Base-by-base conservation (phyloP, 2,329 filamentous ascomycete species). In the Alternaria sp. region DNA sequence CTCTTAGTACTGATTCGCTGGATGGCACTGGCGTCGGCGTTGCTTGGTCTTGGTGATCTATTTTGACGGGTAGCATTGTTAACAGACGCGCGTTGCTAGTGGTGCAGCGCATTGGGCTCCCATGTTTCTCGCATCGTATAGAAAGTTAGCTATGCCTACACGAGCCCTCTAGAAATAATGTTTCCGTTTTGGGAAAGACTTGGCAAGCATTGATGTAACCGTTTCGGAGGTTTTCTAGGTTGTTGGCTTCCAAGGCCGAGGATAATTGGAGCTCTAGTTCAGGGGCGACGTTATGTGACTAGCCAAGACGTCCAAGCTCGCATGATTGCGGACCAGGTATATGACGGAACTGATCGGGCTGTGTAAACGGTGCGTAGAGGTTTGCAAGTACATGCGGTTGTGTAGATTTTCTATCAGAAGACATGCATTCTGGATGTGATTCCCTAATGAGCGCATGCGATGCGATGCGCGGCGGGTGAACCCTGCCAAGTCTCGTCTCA, bases 401-500 rank as follows among this genome's bases (percentile, higher is more conserved):
- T 36, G 20, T 50, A 38, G 32, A 18, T 12, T 34, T 34, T 27
- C 22, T n/a, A 16, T 7, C 11, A 16, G 46, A 50, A 3, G 16
- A n/a, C 14, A 27, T 22, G 22, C 20, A 38, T 50, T 27, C 46
- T 50, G 46, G 30, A 16, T 50, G 32, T 11, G 20, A 36, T 38
- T 38, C 32, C 46, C 46, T 14, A 38, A 50, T 50, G 18, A 9
- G 20, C 32, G 46, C 46, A 50, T 38, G 32, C 46, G 30, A 38
- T 50, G 46, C 46, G 46, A 50, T 36, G 40, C 20, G 5, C 12
- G n/a, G 46, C 32, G 30, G 14, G n/a, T 38, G 46, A 49, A 67
- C 65, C 62, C 64, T 70, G 68, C 68, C 68, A 68, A 69, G 68
- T 53, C 41, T 65, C 60, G 64, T 41, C 43, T 59, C 27, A 10